phyloP scores from a whole-genome alignment of 2,329 filamentous ascomycete genomes.

The Microthyrium microscopicum region DNA sequence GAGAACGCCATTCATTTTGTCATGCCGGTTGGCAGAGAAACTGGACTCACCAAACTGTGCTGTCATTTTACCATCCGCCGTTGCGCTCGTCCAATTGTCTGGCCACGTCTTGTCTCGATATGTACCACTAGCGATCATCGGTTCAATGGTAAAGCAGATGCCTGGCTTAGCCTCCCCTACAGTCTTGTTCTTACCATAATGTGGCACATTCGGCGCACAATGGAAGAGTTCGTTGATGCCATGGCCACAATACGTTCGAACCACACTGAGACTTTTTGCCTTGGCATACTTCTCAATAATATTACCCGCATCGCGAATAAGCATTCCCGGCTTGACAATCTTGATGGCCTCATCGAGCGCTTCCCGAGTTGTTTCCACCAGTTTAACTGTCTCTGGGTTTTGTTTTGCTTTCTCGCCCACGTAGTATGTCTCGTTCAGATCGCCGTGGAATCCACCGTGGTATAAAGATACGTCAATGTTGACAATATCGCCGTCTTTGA shows the following conservation, averaged over 20 bases:
- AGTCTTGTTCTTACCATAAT: constrained; percentile 97
- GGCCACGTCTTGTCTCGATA: constrained; percentile 94
- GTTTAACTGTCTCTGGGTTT: constrained; percentile 72
- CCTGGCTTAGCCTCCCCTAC: constrained; percentile 85
- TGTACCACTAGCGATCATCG: constrained; percentile 89
- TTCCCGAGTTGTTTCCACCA: constrained; percentile 79
- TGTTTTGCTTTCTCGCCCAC: constrained; percentile 75
- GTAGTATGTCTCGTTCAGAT: constrained; percentile 98
- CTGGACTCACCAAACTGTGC: constrained; percentile 68
- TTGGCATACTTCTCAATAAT: constrained; percentile 94
- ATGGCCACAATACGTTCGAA: constrained; percentile 92
- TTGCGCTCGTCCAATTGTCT: constrained; percentile 96
- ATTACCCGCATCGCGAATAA: constrained; percentile 86
- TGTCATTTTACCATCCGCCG: constrained; percentile 71
- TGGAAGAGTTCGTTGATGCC: constrained; percentile 92
- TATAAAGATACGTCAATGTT: constrained; percentile 93
- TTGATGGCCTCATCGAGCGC: constrained; percentile 84
- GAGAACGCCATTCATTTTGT: no score
- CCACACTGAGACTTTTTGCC: constrained; percentile 66
- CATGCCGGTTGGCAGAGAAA: no score
- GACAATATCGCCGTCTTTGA: constrained; percentile 86
- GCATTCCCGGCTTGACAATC: constrained; percentile 78
- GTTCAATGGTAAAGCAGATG: constrained; percentile 98
- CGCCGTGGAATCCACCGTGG: constrained; percentile 86
- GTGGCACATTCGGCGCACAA: constrained; percentile 80